Evolutionary conservation across 164 flowering plant species (phyloP), one percentile per base, ranked within the genome.

Genomic region (Pachysandra terminalis): DNA sequence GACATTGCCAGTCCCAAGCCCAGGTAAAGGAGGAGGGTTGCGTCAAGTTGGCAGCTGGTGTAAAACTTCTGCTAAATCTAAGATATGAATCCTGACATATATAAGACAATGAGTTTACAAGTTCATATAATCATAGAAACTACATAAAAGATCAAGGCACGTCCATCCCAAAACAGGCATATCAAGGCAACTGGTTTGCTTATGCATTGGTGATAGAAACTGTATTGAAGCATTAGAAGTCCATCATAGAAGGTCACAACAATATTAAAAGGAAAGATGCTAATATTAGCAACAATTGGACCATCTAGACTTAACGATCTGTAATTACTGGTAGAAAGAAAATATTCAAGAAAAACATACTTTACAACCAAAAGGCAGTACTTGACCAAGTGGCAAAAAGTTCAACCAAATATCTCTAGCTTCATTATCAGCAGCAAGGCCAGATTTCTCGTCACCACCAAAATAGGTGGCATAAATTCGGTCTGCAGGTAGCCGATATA

Each of bases 391-490:
- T 0, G 99, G 97, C 68, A 95, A 83, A 75, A 81, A 82, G 14
- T 71, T 77, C 45, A 90, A 87, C 99, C 99, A 96, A 61, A 87
- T 70, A 62, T 89, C 91, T 71, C 77, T 84, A 9, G 99, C 98
- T 77, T 96, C 98, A 70, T 37, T 67, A 73, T 96, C 99, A 81
- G 98, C 82, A 53, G 80, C 81, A 77, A 96, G 97, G 60, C 99
- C 98, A 81, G 79, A 73, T 64, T 80, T 87, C 72, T 88, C 95
- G 75, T 96, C 98, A 51, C 98, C 99, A 40, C 97, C 99, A 82
- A 96, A 96, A 80, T 96, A 96, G 61, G 99, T 96, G 14, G 96
- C 99, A 81, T 96, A 96, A 56, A 96, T 71, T 19, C 89, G 86
- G 25, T 88, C 97, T 10, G 74, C 1, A 19, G 99, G 99, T 56